Percentiles rank a stretch among this genome's conserved stretches.
These are phyloP conservation scores for Candida gorgasii DNA, from an alignment of 805 yeast species.

Conservation along the genomic window DNA sequence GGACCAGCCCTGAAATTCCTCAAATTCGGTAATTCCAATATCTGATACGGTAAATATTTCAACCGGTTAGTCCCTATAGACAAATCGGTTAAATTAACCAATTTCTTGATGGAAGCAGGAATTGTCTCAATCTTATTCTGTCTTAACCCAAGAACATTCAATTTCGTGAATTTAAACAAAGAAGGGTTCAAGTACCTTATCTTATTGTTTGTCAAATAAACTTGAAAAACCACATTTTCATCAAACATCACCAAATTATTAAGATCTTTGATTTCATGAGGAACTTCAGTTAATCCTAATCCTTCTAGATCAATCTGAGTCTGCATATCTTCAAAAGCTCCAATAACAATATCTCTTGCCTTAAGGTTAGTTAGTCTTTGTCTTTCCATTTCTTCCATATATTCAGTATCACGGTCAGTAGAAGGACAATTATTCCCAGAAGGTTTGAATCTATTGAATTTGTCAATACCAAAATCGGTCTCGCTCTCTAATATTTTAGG, in stretches of 20 bases:
- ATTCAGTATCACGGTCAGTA: slow-evolving; percentile 30
- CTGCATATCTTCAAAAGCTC: slow-evolving; percentile 48
- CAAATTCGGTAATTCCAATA: slow-evolving; percentile 46
- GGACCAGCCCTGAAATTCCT: slow-evolving; percentile 56
- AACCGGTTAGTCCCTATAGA: slow-evolving; percentile 54
- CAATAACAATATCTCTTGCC: slow-evolving; percentile 45
- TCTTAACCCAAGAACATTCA: slow-evolving; percentile 54
- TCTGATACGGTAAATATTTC: slow-evolving; percentile 52
- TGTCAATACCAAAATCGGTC: slow-evolving; percentile 53
- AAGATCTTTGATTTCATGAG: slow-evolving; percentile 60
- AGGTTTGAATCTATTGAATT: slow-evolving; percentile 43
- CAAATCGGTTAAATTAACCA: slow-evolving; percentile 47
- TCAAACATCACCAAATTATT: slow-evolving; percentile 51
- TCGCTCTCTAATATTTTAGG: slow-evolving; percentile 20
- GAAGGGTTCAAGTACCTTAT: slow-evolving; percentile 49
- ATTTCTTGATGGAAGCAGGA: slow-evolving; percentile 48
- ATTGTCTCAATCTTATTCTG: slow-evolving; percentile 48
- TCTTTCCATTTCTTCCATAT: slow-evolving; percentile 24
- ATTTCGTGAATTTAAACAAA: slow-evolving; percentile 49
- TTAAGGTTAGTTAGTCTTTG: slow-evolving; percentile 19
- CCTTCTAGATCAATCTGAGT: slow-evolving; percentile 50
- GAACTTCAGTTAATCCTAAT: slow-evolving; percentile 48
- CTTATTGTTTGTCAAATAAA: slow-evolving; percentile 53
- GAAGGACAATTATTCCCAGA: slow-evolving; percentile 29
- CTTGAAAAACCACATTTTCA: slow-evolving; percentile 36